Percentiles rank a stretch among this genome's conserved stretches.
These are phyloP conservation scores for Tolypocladium guangdongense DNA, from an alignment of 2,329 filamentous ascomycete genomes.

Conservation along the genomic window DNA sequence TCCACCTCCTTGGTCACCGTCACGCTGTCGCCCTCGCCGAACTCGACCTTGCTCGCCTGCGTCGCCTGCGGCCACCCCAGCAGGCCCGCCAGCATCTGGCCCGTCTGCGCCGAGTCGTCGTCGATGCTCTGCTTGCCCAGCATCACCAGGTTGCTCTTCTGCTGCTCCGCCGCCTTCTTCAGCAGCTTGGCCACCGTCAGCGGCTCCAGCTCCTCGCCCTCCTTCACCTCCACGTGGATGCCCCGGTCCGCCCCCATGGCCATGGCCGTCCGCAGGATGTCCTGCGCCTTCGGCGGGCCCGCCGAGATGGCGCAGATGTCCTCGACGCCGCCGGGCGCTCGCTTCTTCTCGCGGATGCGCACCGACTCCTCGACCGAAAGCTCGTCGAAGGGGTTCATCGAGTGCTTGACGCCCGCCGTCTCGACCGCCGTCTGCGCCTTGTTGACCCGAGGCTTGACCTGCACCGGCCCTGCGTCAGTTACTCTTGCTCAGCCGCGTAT, in stretches of 20 bases:
- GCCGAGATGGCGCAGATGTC: conserved; percentile 88
- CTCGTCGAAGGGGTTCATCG: conserved; percentile 98
- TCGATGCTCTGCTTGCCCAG: conserved; percentile 98
- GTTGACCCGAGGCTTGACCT: conserved; percentile 62
- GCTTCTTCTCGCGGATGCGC: conserved; percentile 80
- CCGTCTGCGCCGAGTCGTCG: conserved; percentile 90
- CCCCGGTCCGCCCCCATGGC: conserved; percentile 94
- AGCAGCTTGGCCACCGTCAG: conserved; percentile 88
- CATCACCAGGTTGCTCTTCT: conserved; percentile 85
- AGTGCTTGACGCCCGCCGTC: conserved; percentile 88
- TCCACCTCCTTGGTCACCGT: conserved; percentile 88
- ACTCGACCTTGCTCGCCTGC: conserved; percentile 75
- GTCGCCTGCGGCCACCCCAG: conserved; percentile 92
- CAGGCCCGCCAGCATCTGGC: conserved; percentile 92
- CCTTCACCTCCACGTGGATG: conserved; percentile 75
- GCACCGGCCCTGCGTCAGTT: conserved; percentile 6
- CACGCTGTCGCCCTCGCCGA: conserved; percentile 58
- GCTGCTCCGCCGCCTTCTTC: conserved; percentile 64
- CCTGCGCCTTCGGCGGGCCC: conserved; percentile 76
- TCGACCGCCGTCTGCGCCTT: conserved; percentile 77
- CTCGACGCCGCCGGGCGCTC: conserved; percentile 61
- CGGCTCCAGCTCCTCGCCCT: conserved; percentile 72
- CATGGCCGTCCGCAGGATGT: conserved; percentile 91
- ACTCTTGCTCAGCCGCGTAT: not conserved
- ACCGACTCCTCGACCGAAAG: conserved; percentile 95